Conservation (phyloP, 352 stramenopile genomes). For the Phytopythium kandeliae region DNA sequence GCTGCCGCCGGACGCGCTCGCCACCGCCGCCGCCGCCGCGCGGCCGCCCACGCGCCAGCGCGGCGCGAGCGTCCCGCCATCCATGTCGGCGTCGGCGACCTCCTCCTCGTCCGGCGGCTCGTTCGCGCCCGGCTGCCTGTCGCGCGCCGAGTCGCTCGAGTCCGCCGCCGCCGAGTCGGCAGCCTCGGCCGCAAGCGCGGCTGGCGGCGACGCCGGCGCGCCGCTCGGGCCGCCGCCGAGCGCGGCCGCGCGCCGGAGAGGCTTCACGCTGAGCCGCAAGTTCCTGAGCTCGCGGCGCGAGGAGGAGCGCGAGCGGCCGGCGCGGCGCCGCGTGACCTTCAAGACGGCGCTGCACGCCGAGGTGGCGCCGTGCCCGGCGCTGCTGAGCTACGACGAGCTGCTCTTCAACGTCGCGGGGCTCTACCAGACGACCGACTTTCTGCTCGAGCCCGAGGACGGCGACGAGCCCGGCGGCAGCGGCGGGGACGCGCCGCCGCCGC, state of each 20-base stretch:
- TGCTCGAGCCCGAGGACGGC: conserved; percentile 40
- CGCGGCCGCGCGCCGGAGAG: not conserved
- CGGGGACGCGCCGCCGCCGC: conserved; percentile 10
- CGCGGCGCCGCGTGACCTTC: conserved; percentile 44
- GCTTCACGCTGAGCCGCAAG: conserved; percentile 6
- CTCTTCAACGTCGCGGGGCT: conserved; percentile 50
- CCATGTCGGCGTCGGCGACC: not conserved
- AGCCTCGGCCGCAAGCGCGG: not conserved
- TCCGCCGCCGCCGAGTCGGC: no score
- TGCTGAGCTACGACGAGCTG: conserved; percentile 53
- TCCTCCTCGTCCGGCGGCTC: not conserved
- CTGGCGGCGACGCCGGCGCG: not conserved
- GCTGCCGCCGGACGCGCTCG: conserved; percentile 5
- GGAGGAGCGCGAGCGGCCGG: not conserved
- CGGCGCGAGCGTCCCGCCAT: conserved; percentile 11
- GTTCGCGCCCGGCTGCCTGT: no score
- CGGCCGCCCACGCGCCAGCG: conserved; percentile 13
- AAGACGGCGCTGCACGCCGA: conserved; percentile 36
- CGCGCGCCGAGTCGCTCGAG: no score
- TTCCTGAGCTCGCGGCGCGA: not conserved
- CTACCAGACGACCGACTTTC: conserved; percentile 49
- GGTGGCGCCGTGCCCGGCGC: conserved; percentile 21
- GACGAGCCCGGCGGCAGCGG: conserved; percentile 2
- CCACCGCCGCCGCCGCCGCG: no score
- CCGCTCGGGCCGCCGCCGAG: not conserved